Conservation (phyloP, 495 filamentous ascomycete genomes). For the Hypoxylon rickii region DNA sequence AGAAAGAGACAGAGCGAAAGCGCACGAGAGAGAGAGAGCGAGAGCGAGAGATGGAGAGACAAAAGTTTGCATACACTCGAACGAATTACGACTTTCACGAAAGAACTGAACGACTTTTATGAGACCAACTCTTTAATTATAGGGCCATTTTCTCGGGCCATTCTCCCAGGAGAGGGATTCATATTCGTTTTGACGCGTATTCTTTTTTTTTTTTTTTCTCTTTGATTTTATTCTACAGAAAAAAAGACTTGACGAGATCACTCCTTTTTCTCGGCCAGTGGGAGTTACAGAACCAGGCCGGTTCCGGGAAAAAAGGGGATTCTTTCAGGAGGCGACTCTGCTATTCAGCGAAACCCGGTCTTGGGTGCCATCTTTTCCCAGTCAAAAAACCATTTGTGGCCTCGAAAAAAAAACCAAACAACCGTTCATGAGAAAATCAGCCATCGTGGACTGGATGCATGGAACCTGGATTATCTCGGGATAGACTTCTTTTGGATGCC, state of each 20-base stretch:
- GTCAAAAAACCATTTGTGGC: too few relatives aligned
- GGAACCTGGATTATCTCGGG: slow-evolving; percentile 28
- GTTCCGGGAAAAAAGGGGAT: slow-evolving; percentile 32
- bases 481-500: slow-evolving; percentile 32
- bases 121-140: slow-evolving; percentile 33
- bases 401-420: too few relatives aligned
- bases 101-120: slow-evolving; percentile 33
- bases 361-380: slow-evolving; percentile 13
- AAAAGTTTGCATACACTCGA: slow-evolving; percentile 45
- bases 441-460: slow-evolving; percentile 20
- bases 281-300: slow-evolving; percentile 38
- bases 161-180: slow-evolving; percentile 13
- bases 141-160: slow-evolving; percentile 19
- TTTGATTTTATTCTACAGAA: slow-evolving; percentile 4
- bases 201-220: slow-evolving; percentile 8
- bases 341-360: slow-evolving; percentile 22
- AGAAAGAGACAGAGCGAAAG: slow-evolving; percentile 27
- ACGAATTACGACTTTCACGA: slow-evolving; percentile 34
- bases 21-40: slow-evolving; percentile 25
- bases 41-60: too few relatives aligned
- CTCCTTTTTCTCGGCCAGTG: slow-evolving; percentile 14
- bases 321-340: slow-evolving; percentile 31
- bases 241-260: slow-evolving; percentile 26
- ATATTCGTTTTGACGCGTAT: slow-evolving; percentile 20
- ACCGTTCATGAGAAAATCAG: too few relatives aligned